These are phyloP conservation scores for Clavariopsis aquatica DNA, from an alignment of 495 filamentous ascomycete genomes.

Conservation along the genomic window DNA sequence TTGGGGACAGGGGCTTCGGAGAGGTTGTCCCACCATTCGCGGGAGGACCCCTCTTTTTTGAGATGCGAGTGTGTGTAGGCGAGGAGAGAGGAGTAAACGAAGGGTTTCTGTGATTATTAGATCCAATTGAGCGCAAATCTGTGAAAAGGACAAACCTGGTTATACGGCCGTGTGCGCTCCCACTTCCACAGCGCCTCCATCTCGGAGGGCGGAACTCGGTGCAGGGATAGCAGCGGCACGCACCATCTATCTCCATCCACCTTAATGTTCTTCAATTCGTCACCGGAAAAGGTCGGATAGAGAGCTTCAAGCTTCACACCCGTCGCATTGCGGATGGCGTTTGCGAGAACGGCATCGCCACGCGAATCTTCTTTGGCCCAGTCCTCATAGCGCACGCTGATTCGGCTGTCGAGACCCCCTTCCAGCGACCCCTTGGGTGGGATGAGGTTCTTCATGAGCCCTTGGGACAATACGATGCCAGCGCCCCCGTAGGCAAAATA, in stretches of 20 bases:
- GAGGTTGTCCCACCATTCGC: constrained; percentile 29
- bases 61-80: constrained; percentile 35
- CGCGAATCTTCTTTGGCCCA: constrained; percentile 27
- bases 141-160: constrained; percentile 6
- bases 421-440: not conserved
- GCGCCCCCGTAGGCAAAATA: constrained; percentile 33
- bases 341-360: constrained; percentile 32
- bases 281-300: constrained; percentile 30
- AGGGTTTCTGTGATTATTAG: constrained; percentile 21
- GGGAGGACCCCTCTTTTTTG: not conserved
- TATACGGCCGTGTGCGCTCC: constrained; percentile 32
- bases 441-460: constrained; percentile 26
- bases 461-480: constrained; percentile 36
- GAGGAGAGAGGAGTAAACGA: constrained; percentile 33
- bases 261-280: constrained; percentile 24
- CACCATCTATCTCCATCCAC: constrained; percentile 29
- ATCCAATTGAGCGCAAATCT: not conserved
- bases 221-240: constrained; percentile 26
- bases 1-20: constrained; percentile 22
- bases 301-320: constrained; percentile 26
- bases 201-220: constrained; percentile 17
- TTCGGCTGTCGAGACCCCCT: not conserved
- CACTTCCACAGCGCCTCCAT: constrained; percentile 31
- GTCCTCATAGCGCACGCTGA: constrained; percentile 28
- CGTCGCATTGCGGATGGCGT: constrained; percentile 28